Evolutionary conservation across 345 rosid species (phyloP).

Genomic region (Xanthoceras sorbifolium): DNA sequence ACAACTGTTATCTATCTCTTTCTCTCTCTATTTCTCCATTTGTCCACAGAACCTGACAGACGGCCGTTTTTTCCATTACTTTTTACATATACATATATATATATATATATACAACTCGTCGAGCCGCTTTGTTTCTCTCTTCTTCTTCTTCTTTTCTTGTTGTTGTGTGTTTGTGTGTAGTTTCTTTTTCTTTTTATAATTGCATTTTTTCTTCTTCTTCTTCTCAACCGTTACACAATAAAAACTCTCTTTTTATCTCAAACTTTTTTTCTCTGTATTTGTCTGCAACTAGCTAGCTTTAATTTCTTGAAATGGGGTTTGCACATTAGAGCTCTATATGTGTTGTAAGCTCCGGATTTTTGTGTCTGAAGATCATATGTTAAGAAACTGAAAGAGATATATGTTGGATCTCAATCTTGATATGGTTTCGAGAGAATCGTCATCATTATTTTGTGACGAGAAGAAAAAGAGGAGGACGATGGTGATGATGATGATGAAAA

Average conservation of each 20-base stretch:
- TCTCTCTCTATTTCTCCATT: slow-evolving; percentile 23
- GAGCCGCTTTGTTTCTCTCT: slow-evolving; percentile 8
- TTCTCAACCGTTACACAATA: not conserved
- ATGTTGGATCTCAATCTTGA: slow-evolving; percentile 78
- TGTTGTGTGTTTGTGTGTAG: not conserved
- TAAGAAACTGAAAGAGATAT: too few relatives aligned
- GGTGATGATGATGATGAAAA: not conserved
- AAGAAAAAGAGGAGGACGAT: not conserved
- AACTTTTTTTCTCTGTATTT: not conserved
- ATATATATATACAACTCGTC: not conserved
- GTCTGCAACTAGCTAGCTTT: not conserved
- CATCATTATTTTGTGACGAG: slow-evolving; percentile 22
- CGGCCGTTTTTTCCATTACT: not conserved
- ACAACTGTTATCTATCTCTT: not conserved
- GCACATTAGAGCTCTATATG: not conserved
- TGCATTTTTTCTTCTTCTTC: not conserved
- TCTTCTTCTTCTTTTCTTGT: not conserved
- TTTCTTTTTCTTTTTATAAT: not conserved
- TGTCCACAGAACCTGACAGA: slow-evolving; percentile 20
- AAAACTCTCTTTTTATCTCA: not conserved
- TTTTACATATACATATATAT: too few relatives aligned
- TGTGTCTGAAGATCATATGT: not conserved
- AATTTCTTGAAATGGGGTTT: not conserved
- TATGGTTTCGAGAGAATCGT: slow-evolving; percentile 36
- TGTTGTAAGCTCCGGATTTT: too few relatives aligned